Conservation (phyloP, 2,329 filamentous ascomycete genomes). For the Hirsutella rhossiliensis region DNA sequence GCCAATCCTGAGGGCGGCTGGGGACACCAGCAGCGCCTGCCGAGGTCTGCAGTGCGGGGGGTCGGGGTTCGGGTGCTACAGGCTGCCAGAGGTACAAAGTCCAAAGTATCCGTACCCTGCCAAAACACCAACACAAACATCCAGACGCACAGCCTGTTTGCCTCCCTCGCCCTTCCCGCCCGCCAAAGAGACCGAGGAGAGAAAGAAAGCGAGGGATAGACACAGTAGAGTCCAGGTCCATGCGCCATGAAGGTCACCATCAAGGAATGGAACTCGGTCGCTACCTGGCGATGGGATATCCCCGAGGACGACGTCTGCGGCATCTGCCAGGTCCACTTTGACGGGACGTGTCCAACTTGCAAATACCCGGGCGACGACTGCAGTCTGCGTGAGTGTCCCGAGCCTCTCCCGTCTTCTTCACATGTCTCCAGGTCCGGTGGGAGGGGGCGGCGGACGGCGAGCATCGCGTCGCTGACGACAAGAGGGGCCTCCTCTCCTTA, state of each 20-base stretch:
- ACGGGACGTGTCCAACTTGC: slow-evolving; percentile 95
- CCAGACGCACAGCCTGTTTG: too few species aligned
- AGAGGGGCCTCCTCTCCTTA: slow-evolving; percentile 20
- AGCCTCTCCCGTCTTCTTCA: not conserved
- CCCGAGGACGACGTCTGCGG: slow-evolving; percentile 96
- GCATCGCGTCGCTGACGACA: not conserved
- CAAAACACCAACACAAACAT: too few species aligned
- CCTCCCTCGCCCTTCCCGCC: too few species aligned
- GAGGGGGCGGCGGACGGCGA: too few species aligned
- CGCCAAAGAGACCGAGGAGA: too few species aligned
- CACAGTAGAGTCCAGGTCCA: not conserved
- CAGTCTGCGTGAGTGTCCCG: slow-evolving; percentile 56
- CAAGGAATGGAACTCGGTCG: slow-evolving; percentile 85
- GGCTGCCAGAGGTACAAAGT: too few species aligned
- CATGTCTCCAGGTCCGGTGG: not conserved
- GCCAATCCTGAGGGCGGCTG: not conserved
- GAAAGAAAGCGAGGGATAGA: not conserved
- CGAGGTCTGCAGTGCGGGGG: not conserved
- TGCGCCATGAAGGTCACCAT: slow-evolving; percentile 86
- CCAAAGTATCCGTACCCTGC: too few species aligned
- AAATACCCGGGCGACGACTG: slow-evolving; percentile 97
- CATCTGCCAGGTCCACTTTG: slow-evolving; percentile 96
- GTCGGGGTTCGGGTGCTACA: not conserved
- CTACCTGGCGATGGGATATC: slow-evolving; percentile 96
- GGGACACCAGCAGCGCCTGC: not conserved